Evolutionary conservation across 2,329 filamentous ascomycete genomes (phyloP), one percentile per base, ranked within the genome.

Genomic region (Cordyceps farinosa): DNA sequence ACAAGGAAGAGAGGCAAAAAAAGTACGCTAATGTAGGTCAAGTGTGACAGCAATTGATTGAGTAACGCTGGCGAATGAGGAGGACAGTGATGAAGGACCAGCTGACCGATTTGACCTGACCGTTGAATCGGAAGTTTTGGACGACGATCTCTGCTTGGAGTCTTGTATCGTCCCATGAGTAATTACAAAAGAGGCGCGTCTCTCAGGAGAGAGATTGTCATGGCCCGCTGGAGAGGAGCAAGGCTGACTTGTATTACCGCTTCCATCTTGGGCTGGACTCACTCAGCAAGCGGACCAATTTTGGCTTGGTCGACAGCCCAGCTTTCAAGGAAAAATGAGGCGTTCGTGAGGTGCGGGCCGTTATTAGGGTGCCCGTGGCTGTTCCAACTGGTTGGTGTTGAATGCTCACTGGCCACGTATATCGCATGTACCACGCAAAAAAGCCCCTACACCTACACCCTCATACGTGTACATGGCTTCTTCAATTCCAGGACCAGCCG

Each of bases 1-100:
- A 42, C 34, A 50, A 36, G 34, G 29, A 44, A 51, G 27, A 7
- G 22, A 29, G 5, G 15, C 22, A 5, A 42, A 40, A 51, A 42
- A 40, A 51, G 34, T 15, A 40, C 56, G 56, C 56, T 51, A 32
- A 13, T 54, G 51, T 15, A 51, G 42, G 34, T 42, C 34, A 29
- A 44, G 53, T 38, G 38, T 45, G 58, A 38, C 58, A 61, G 38
- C 58, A 27, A 45, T 53, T 22, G 48, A 32, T 45, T 45, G 38
- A 36, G 48, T 53, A 52, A 45, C 29, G 29, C 11, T 6, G 36
- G 29, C 29, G 29, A 45, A 10, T 53, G 48, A 44, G 22, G 10
- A n/a, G 42, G 30, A 4, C 7, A 7, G 38, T 13, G 3, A 17
- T n/a, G 17, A 32, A 15, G 27, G 17, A 59, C 22, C 44, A 59